Conservation (phyloP, 805 yeast genomes). For the Candida succiphila region DNA sequence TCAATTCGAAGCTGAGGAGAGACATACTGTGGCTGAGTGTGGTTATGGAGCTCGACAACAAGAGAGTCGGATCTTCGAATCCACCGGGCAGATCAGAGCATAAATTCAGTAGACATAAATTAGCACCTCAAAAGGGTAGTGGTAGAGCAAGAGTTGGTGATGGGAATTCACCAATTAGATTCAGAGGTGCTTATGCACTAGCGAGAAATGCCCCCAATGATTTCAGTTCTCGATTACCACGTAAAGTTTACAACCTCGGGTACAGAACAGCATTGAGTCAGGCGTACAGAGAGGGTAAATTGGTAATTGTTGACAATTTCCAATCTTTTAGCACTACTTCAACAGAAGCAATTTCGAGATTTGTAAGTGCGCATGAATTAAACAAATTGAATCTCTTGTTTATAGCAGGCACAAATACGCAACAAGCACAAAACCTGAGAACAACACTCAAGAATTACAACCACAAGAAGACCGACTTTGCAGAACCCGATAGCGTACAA, state of each 20-base stretch:
- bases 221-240: slow-evolving; percentile 68
- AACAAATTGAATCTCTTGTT: slow-evolving; percentile 51
- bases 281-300: slow-evolving; percentile 65
- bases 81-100: slow-evolving; percentile 83
- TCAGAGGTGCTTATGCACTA: slow-evolving; percentile 81
- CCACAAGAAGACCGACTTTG: slow-evolving; percentile 44
- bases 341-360: slow-evolving; percentile 19
- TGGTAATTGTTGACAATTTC: slow-evolving; percentile 40
- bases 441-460: slow-evolving; percentile 44
- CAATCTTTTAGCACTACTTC: slow-evolving; percentile 10
- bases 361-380: slow-evolving; percentile 38
- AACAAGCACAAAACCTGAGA: slow-evolving; percentile 40
- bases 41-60: slow-evolving; percentile 79
- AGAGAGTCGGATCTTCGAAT: slow-evolving; percentile 81
- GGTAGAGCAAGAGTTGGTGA: slow-evolving; percentile 97
- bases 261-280: slow-evolving; percentile 74
- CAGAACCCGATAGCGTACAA: slow-evolving; percentile 68
- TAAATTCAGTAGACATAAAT: slow-evolving; percentile 74
- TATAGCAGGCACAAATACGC: slow-evolving; percentile 19
- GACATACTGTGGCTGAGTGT: slow-evolving; percentile 94
- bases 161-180: slow-evolving; percentile 86
- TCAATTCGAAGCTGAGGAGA: slow-evolving; percentile 73
- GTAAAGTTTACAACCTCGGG: slow-evolving; percentile 65
- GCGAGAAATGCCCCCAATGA: slow-evolving; percentile 90
- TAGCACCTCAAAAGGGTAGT: slow-evolving; percentile 84